Evolutionary conservation across 2,329 filamentous ascomycete species (phyloP).

Genomic region (Neoarthrinium moseri): DNA sequence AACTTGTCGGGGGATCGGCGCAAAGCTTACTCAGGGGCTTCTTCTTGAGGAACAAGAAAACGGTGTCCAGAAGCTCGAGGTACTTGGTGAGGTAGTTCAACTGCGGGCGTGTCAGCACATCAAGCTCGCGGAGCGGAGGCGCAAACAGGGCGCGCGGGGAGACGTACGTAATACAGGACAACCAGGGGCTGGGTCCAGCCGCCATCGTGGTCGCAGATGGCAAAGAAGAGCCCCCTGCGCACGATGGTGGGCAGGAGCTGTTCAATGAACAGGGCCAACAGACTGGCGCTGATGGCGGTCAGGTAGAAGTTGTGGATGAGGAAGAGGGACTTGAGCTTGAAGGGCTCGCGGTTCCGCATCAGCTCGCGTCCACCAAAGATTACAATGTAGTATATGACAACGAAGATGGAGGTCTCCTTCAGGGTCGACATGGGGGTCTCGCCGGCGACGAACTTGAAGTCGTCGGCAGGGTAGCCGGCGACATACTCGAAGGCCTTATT

Average conservation of each 20-base stretch:
- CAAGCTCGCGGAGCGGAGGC: too few species aligned
- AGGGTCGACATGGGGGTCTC: conserved; percentile 88
- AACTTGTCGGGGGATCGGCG: not conserved
- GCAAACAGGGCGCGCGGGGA: too few species aligned
- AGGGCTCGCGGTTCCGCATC: conserved; percentile 83
- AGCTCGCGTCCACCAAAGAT: conserved; percentile 90
- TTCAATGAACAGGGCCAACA: conserved; percentile 86
- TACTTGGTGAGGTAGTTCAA: conserved; percentile 99
- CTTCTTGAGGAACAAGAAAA: conserved; percentile 99
- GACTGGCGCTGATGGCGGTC: conserved; percentile 76
- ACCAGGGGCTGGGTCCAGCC: conserved; percentile 95
- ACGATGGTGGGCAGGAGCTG: conserved; percentile 83
- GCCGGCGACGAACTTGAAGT: conserved; percentile 81
- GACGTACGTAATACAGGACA: conserved; percentile 90
- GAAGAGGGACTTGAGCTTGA: conserved; percentile 87
- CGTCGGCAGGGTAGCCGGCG: conserved; percentile 77
- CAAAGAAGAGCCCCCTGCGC: conserved; percentile 79
- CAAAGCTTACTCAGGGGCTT: conserved; percentile 79
- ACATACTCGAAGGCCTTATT: conserved; percentile 77
- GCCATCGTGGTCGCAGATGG: conserved; percentile 78
- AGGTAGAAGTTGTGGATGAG: conserved; percentile 96
- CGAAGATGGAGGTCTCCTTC: conserved; percentile 75
- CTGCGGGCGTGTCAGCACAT: conserved; percentile 51
- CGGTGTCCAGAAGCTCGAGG: conserved; percentile 89
- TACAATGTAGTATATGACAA: conserved; percentile 86